Conservation (phyloP, 768 basidiomycete genomes). For the Coprinopsis cinerea region DNA sequence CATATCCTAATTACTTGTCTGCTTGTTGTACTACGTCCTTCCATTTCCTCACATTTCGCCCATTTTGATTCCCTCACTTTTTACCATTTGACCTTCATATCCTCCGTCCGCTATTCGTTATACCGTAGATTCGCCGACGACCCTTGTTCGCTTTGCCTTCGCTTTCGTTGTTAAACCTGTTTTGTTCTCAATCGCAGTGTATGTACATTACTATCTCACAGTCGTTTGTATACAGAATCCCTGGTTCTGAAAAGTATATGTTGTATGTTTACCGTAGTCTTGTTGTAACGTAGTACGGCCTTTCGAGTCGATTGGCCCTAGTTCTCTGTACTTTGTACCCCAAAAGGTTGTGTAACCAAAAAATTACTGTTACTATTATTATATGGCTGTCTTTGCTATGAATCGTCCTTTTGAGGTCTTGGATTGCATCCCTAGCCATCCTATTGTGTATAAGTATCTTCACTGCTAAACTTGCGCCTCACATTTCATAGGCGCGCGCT, state of each 20-base stretch:
- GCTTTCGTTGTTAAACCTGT: neutral
- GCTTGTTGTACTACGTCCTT: neutral
- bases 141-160: neutral
- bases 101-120: neutral
- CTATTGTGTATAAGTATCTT: too few relatives aligned
- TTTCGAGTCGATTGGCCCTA: neutral
- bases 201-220: constrained; percentile 13
- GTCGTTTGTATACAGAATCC: constrained; percentile 9
- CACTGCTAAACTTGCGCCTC: too few relatives aligned
- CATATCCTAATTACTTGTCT: neutral
- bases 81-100: neutral
- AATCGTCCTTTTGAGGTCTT: too few relatives aligned
- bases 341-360: too few relatives aligned
- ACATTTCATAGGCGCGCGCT: too few relatives aligned
- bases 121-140: neutral
- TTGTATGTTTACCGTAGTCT: neutral
- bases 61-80: constrained; percentile 1
- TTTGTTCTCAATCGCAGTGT: neutral
- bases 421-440: too few relatives aligned
- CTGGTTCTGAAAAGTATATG: neutral
- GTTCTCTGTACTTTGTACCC: too few relatives aligned
- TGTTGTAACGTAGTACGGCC: neutral
- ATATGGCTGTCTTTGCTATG: too few relatives aligned
- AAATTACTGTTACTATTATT: too few relatives aligned
- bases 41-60: neutral